Evolutionary conservation across 2,329 filamentous ascomycete species (phyloP), one percentile per base, ranked within the genome.

Genomic region (Emydomyces testavorans): DNA sequence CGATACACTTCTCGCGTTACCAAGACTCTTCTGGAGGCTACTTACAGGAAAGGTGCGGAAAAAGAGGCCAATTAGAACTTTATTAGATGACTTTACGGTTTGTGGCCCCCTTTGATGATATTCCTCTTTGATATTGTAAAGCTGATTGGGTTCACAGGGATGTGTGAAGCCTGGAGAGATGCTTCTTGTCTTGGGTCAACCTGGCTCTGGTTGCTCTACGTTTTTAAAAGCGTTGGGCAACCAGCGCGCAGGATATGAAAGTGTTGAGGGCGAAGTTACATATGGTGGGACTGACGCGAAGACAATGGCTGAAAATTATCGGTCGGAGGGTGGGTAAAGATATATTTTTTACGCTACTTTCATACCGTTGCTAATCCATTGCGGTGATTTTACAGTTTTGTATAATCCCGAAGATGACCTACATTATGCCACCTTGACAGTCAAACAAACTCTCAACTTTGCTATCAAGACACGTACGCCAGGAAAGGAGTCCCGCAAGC

Each of bases 201-300:
- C 66, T 2, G 66, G 66, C 0, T 65, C 65, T 38, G 68, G 68
- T 37, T 94, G 87, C 64, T 87, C 84, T 13, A 94, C 87, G 1
- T 82, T 93, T 54, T 70, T 94, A 50, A 94, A 94, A 71, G 85
- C 84, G 0, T 77, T 93, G 11, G 76, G 80, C 29, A 87, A 86
- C 55, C 75, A 79, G 52, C 65, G 82, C 45, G 66, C 65, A 4
- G 80, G 80, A 0, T 85, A 76, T 54, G 71, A 75, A 50, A 71
- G 68, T 2, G 71, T 85, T 2, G 64, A 73, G 1, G 82, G 81
- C 0, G 67, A 70, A 39, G 69, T 73, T 20, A 63, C 59, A 6
- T 75, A 82, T 55, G 76, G 76, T n/a, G 74, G 75, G 7, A 76
- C 75, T 0, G 66, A 72, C 54, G 68, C 75, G 0, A 59, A 68